phyloP scores from a whole-genome alignment of 78 protist genomes.

The Dictyostelium firmibasis region DNA sequence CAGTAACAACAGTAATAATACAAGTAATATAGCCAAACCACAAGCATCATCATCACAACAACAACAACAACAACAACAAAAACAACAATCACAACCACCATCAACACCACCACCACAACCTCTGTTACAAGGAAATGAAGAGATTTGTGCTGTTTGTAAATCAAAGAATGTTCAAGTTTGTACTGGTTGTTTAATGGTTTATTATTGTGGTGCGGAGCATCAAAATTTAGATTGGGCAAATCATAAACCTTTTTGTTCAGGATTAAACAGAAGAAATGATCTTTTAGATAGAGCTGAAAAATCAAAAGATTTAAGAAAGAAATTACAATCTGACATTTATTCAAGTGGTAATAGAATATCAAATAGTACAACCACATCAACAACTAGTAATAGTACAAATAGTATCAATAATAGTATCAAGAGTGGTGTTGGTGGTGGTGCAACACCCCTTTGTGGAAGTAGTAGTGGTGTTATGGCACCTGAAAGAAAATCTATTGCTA shows the following conservation, averaged over 20 bases:
- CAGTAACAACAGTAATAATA: not conserved
- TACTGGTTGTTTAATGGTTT: constrained; percentile 50
- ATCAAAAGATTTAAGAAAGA: constrained; percentile 28
- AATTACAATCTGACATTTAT: not conserved
- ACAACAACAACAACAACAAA: not conserved
- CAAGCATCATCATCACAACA: not conserved
- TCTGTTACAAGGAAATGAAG: not conserved
- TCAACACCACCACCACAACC: no score
- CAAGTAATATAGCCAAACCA: no score
- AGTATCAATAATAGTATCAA: not conserved
- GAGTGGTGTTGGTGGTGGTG: not conserved
- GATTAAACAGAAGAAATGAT: constrained; percentile 19
- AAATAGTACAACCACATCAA: not conserved
- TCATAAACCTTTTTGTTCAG: constrained; percentile 5
- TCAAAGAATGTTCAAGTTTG: constrained; percentile 40
- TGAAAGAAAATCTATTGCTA: not conserved
- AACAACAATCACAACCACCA: not conserved
- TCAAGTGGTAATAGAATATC: constrained; percentile 1
- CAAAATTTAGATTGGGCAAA: constrained; percentile 41
- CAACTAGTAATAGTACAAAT: not conserved
- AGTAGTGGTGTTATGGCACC: not conserved
- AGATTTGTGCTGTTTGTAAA: constrained; percentile 15
- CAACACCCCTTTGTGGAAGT: not conserved
- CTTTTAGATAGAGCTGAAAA: constrained; percentile 31
- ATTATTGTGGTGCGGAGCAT: constrained; percentile 55